phyloP scores from a whole-genome alignment of 768 basidiomycete species.

The Leccinellum rugosiceps region DNA sequence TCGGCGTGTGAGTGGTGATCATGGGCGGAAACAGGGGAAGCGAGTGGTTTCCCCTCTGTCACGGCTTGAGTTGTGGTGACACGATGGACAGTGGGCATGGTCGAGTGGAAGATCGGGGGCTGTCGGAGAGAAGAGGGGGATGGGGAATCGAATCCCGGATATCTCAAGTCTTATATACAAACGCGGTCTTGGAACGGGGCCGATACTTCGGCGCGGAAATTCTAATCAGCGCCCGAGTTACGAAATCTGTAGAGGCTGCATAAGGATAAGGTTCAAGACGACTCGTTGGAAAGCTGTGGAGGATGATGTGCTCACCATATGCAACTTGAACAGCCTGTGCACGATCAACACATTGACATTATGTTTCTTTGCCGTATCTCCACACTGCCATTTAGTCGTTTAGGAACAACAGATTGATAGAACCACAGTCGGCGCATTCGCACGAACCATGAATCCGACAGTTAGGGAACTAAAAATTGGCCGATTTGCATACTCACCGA shows the following conservation, averaged over 20 bases:
- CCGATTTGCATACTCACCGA: background rate
- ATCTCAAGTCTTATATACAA: constrained; percentile 7
- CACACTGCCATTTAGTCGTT: background rate
- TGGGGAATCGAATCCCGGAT: background rate
- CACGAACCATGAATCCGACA: background rate
- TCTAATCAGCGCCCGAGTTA: background rate
- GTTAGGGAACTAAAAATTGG: background rate
- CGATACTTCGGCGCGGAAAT: background rate
- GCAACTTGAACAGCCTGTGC: background rate
- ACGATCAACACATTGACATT: background rate
- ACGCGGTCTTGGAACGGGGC: background rate
- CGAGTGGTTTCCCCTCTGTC: constrained; percentile 1
- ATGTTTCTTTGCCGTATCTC: too few species aligned
- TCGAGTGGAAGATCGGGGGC: background rate
- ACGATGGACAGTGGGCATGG: constrained; percentile 5
- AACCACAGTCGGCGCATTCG: background rate
- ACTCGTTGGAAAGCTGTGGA: constrained; percentile 1
- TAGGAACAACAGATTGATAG: background rate
- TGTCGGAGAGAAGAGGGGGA: background rate
- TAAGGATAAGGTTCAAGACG: background rate
- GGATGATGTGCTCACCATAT: background rate
- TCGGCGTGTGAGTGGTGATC: constrained; percentile 19
- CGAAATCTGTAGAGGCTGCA: background rate
- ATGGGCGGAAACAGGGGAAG: constrained; percentile 14
- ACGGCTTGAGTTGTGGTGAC: background rate